Evolutionary conservation across 352 stramenopile genomes (phyloP).

Genomic region (Globisporangium abappressorium): DNA sequence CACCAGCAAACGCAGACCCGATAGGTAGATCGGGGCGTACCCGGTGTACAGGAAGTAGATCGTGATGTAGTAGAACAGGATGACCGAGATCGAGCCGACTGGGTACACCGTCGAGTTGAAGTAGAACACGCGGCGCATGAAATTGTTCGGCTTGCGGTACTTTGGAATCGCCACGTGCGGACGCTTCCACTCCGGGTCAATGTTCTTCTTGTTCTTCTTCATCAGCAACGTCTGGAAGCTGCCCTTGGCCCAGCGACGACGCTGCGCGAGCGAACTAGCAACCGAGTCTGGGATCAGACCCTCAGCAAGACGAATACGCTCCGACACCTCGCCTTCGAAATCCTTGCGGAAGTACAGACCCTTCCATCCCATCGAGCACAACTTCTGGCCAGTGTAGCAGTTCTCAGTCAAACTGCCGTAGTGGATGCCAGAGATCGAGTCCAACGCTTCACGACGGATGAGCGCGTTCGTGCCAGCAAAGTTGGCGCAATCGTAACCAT

Average conservation of each 20-base stretch:
- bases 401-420: conserved; percentile 85
- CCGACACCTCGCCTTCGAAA: conserved; percentile 72
- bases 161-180: conserved; percentile 68
- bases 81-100: conserved; percentile 67
- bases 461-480: conserved; percentile 82
- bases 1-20: conserved; percentile 61
- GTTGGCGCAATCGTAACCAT: conserved; percentile 78
- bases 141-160: conserved; percentile 78
- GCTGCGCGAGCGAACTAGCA: conserved; percentile 68
- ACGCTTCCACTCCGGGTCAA: conserved; percentile 79
- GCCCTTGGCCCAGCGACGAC: conserved; percentile 81
- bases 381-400: conserved; percentile 71
- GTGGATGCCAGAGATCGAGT: conserved; percentile 84
- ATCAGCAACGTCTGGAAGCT: conserved; percentile 83
- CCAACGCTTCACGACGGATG: conserved; percentile 77
- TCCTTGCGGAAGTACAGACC: conserved; percentile 86
- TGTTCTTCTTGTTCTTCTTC: conserved; percentile 81
- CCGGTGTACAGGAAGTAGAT: conserved; percentile 86
- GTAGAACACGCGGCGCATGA: conserved; percentile 86
- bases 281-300: conserved; percentile 80
- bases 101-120: conserved; percentile 82
- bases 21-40: conserved; percentile 79
- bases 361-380: conserved; percentile 84
- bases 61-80: conserved; percentile 85
- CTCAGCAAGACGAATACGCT: conserved; percentile 79